Base-by-base conservation (phyloP, 2,329 filamentous ascomycete species). In the Claviceps cyperi region DNA sequence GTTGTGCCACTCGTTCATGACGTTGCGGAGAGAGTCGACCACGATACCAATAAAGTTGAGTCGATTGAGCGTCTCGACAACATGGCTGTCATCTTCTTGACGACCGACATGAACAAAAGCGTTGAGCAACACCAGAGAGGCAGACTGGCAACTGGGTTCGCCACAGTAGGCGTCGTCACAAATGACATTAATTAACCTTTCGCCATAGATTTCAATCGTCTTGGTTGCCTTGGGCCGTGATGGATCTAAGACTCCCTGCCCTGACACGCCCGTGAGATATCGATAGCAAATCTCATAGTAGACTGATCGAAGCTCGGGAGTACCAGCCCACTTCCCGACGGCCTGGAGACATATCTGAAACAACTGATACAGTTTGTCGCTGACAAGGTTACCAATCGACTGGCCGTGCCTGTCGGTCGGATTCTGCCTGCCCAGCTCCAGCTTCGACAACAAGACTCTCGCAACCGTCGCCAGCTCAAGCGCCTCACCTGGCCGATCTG, bases 111-210 rank as follows among this genome's bases (percentile, higher is more conserved):
- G 78, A 35, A 94, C 81, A 14, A 97, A 68, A 1, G 84, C 78
- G 49, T 85, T 82, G 36, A 98, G 73, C n/a, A 97, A 74, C 38
- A 96, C 77, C 43, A 97, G 72, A 11, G 92, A 89, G 1, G 91
- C 84, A 3, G 94, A 81, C 61, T 94, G 86, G 64, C 87, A 94
- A 13, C 76, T 78, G 38, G 85, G 77, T 60, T 91, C 84, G 39
- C 89, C 88, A 52, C 84, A 82, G 63, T 90, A 91, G 19, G 89
- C 90, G 68, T 98, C 92, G 60, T 98, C 92, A 62, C 90, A 96
- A 43, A 96, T 75, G 24, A 88, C 81, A 58, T 91, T 88, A 53
- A 97, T 77, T 39, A 97, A 73, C 50, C 85, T 77, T 59, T 88
- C 85, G 39, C 92, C 90, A 43, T 77, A 77, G 13, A 73, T 64